These are phyloP conservation scores for Hibiscus syriacus DNA, from an alignment of 345 rosid species.

Conservation along the genomic window DNA sequence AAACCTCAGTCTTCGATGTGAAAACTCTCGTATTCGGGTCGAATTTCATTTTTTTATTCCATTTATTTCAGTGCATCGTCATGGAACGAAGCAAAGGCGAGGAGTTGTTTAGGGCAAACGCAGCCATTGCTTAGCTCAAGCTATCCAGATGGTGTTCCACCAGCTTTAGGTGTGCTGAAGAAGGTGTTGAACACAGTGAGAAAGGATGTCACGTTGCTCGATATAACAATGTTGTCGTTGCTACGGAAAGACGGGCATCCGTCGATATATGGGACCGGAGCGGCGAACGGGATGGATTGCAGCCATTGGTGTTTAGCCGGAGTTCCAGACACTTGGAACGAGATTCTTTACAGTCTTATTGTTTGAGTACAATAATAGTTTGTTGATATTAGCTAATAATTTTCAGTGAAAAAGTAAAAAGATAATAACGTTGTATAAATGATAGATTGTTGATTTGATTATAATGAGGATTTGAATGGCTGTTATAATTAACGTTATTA, in stretches of 20 bases:
- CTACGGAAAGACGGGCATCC: conserved; percentile 92
- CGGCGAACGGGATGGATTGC: conserved; percentile 55
- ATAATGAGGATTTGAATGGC: background rate
- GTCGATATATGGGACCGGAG: conserved; percentile 56
- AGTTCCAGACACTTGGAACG: conserved; percentile 79
- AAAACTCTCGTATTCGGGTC: background rate
- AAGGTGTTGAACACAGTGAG: conserved; percentile 34
- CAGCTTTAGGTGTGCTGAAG: conserved; percentile 48
- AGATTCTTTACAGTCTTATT: background rate
- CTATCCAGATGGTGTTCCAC: conserved; percentile 61
- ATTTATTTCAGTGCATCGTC: conserved; percentile 36
- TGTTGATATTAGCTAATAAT: background rate
- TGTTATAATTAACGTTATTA: background rate
- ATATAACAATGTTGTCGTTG: conserved; percentile 61
- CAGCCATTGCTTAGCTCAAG: conserved; percentile 7
- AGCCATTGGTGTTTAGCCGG: conserved; percentile 96
- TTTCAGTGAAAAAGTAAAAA: background rate
- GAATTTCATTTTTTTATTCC: background rate
- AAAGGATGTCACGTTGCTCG: conserved; percentile 51
- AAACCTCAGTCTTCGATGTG: background rate
- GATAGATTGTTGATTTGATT: background rate
- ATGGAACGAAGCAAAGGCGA: conserved; percentile 58
- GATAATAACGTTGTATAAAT: background rate
- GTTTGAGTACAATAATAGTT: background rate
- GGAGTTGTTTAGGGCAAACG: conserved; percentile 50